Percentiles rank a stretch among this genome's conserved stretches.
These are phyloP conservation scores for Saraca asoca DNA, from an alignment of 331 rosid genomes.

Conservation along the genomic window DNA sequence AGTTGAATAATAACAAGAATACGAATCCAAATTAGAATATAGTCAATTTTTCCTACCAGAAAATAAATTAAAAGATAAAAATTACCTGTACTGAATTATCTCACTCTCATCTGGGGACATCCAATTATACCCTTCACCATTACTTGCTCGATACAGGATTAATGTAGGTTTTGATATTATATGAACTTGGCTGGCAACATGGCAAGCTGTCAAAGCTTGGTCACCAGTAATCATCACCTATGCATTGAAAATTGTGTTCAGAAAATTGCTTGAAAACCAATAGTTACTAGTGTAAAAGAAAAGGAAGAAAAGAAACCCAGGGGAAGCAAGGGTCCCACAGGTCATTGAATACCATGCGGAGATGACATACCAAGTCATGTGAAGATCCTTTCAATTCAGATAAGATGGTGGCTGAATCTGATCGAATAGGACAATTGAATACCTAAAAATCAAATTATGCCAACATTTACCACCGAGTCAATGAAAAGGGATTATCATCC, in stretches of 20 bases:
- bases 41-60: conserved; percentile 12
- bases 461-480: conserved; percentile 33
- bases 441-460: conserved; percentile 55
- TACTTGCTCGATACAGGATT: conserved; percentile 65
- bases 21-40: conserved; percentile 3
- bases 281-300: conserved; percentile 6
- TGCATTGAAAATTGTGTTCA: neutral
- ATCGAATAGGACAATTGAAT: conserved; percentile 93
- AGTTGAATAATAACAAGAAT: conserved; percentile 5
- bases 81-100: conserved; percentile 67
- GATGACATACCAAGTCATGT: conserved; percentile 81
- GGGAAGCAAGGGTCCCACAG: no score
- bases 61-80: neutral
- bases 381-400: conserved; percentile 87
- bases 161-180: conserved; percentile 84
- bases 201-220: conserved; percentile 99
- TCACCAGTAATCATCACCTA: conserved; percentile 98
- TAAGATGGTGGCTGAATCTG: conserved; percentile 81
- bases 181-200: conserved; percentile 96
- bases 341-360: no score
- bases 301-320: no score
- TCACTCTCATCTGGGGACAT: conserved; percentile 86
- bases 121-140: conserved; percentile 73
- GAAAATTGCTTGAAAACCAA: conserved; percentile 17
- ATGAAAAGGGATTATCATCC: conserved; percentile 15